Evolutionary conservation across 345 rosid genomes (phyloP).

Genomic region (Lepidium africanum): DNA sequence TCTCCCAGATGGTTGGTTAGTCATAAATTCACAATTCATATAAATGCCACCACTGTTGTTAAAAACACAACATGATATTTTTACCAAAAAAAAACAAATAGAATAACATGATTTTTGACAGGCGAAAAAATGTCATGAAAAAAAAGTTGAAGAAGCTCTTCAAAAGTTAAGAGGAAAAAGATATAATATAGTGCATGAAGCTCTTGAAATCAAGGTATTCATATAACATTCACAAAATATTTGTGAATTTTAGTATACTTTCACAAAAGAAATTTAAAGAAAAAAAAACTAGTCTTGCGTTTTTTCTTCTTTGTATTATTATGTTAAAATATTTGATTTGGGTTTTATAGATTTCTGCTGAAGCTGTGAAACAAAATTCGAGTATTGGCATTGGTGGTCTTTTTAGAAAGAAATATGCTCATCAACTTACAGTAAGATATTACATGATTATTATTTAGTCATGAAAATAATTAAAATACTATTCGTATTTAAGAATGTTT

Average conservation of each 20-base stretch:
- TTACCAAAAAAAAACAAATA: too few species aligned
- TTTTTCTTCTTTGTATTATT: too few species aligned
- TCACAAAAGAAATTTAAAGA: background rate
- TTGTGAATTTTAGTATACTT: background rate
- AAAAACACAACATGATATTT: too few species aligned
- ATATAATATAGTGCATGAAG: background rate
- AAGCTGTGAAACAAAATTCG: conserved; percentile 20
- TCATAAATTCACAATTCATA: conserved; percentile 9
- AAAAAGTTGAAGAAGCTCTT: conserved; percentile 12
- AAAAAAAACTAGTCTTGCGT: too few species aligned
- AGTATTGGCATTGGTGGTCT: conserved; percentile 31
- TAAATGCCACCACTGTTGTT: background rate
- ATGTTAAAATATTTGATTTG: background rate
- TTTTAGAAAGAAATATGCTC: conserved; percentile 47
- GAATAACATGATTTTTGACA: background rate
- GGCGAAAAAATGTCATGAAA: conserved; percentile 14
- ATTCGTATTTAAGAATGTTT: too few species aligned
- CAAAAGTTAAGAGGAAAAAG: conserved; percentile 29
- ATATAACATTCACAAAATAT: too few species aligned
- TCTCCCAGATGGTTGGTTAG: conserved; percentile 34
- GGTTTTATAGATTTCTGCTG: conserved; percentile 34
- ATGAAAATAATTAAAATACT: too few species aligned
- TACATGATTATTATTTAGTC: background rate
- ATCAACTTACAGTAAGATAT: conserved; percentile 45
- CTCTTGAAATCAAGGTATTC: conserved; percentile 15